Base-by-base conservation (phyloP, 495 filamentous ascomycete genomes). In the Chaetomidium leptoderma region DNA sequence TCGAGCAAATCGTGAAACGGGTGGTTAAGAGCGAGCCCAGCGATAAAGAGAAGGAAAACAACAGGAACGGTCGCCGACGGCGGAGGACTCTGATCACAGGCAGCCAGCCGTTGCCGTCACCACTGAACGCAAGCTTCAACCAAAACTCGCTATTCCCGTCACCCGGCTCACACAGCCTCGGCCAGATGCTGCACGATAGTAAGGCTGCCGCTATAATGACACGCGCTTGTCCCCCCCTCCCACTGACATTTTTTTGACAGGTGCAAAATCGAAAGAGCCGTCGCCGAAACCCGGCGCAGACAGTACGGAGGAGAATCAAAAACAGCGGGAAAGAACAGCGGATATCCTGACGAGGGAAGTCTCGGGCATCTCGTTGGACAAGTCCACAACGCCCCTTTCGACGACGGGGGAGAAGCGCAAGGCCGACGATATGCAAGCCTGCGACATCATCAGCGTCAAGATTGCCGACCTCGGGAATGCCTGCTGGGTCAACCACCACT, bases 381-480 rank as follows among this genome's bases (percentile, higher is more conserved):
- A 92, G 69, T 69, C 78, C 30, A 73, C 77, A 0, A 69, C 75
- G 37, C 70, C 74, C 19, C 63, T 73, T 16, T 55, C 60, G n/a
- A 63, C 69, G n/a, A 44, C 63, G 0, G 70, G 71, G 27, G 78
- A 81, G 21, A 81, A 81, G 66, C 77, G 76, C 62, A 81, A 81
- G 65, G 66, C 67, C 26, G 73, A 73, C 51, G 70, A 83, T 64
- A 69, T 74, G 66, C 64, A 77, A 16, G 74, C 75, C 47, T 74
- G 73, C 62, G 86, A 92, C 58, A 90, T 88, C 42, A 99, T 99
- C 57, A 96, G 91, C 4, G 93, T 99, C 65, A 99, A 99, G 77
- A 99, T 99, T 71, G 93, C 93, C 14, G 93, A 99, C 77, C 79
- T 99, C 55, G 93, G 93, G 32, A 99, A 99, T 68, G 93, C 93